Base-by-base conservation (phyloP, 108 stramenopile genomes). In the Skeletonema potamos region DNA sequence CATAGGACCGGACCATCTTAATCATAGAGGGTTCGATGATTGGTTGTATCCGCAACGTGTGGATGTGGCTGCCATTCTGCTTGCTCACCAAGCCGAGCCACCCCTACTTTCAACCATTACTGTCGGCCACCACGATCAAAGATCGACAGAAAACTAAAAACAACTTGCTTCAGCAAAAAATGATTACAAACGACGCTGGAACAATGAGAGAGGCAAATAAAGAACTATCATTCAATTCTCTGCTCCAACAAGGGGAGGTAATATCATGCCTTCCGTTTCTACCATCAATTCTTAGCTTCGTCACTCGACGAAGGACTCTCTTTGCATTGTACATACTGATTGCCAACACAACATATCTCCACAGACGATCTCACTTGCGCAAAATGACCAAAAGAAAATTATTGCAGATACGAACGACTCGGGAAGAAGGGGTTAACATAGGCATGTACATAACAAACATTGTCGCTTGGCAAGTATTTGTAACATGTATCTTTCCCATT, bases 391-490 rank as follows among this genome's bases (percentile, higher is more conserved):
- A 71, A 57, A 27, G 58, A 61, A 67, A 68, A 36, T 46, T 84
- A 57, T 51, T 71, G 27, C 26, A 76, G 54, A 80, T 84, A 54
- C 68, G 83, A 27, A 65, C 68, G 2, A 71, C 69, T 13, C 41
- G 76, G 24, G 83, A 84, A 68, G 36, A 58, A 11, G 79, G 79
- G 15, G 78, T 84, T 2, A 33, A 64, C 11, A 33, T 60, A 30
- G 54, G 46, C n/a, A 27, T 80, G 10, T 76, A 76, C 54, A 10
- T 73, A 0, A 62, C 62, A 41, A 72, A 76, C 28, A 24, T 84
- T 11, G 2, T 84, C 4, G 70, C 57, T 22, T 84, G 83, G 83
- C 83, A 84, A 72, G 15, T 66, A 27, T 77, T 84, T 20, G 79
- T 81, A 4, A 58, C 41, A 18, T 33, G 48, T 26, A 28, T 72